Conservation (phyloP, 768 basidiomycete genomes). For the Pseudohyphozyma bogoriensis region DNA sequence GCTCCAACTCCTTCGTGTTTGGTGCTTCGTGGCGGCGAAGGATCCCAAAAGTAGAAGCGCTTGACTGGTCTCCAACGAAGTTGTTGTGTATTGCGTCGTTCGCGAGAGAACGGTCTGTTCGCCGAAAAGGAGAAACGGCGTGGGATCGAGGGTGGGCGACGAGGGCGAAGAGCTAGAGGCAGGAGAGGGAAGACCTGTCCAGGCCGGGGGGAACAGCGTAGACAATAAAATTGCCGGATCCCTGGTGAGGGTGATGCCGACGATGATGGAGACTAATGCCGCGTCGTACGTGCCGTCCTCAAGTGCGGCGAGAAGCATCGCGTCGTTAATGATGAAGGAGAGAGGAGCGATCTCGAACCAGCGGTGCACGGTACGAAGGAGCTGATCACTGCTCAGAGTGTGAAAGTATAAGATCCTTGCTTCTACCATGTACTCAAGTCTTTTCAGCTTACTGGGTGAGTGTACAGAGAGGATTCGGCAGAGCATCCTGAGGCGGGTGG, state of each 20-base stretch:
- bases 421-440: no score
- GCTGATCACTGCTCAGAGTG: background rate
- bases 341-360: background rate
- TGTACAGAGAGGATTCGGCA: background rate
- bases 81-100: background rate
- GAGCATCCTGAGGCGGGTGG: background rate
- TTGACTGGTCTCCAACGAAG: background rate
- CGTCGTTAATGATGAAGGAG: conserved; percentile 1
- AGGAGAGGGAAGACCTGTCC: background rate
- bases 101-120: background rate
- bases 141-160: background rate
- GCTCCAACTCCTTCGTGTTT: background rate
- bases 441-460: background rate
- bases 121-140: background rate
- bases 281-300: background rate
- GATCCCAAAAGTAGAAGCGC: background rate
- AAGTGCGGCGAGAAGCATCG: background rate
- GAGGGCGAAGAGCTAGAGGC: background rate
- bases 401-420: no score
- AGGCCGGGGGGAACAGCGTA: background rate
- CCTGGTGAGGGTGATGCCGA: background rate
- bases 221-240: background rate
- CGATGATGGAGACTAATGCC: background rate
- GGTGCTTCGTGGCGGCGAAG: background rate
- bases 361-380: background rate